Percentiles rank a stretch among this genome's conserved stretches.
Evolutionary conservation across 768 basidiomycete genomes (phyloP).

Genomic region (Suillus discolor): DNA sequence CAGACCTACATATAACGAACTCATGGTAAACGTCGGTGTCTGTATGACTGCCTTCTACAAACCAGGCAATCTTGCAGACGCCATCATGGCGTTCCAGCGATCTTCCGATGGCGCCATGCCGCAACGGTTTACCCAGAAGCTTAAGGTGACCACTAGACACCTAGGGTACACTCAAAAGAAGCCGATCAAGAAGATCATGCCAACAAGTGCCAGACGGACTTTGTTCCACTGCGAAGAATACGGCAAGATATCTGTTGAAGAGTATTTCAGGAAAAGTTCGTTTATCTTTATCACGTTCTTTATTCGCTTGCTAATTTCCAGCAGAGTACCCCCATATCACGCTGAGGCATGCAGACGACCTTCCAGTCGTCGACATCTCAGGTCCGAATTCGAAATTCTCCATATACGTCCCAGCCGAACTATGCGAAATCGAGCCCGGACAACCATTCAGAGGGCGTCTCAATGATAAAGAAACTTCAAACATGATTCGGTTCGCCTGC

Average conservation of each 20-base stretch:
- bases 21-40: conserved; percentile 57
- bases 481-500: conserved; percentile 73
- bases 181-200: conserved; percentile 41
- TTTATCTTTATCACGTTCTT: conserved; percentile 12
- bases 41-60: conserved; percentile 59
- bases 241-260: conserved; percentile 55
- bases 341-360: conserved; percentile 45
- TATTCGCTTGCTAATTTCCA: conserved; percentile 15
- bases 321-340: conserved; percentile 58
- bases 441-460: conserved; percentile 65
- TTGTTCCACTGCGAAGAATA: conserved; percentile 62
- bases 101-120: conserved; percentile 48
- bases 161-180: conserved; percentile 57
- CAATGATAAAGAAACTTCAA: conserved; percentile 55
- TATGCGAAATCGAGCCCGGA: conserved; percentile 65
- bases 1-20: conserved; percentile 47
- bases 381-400: conserved; percentile 32
- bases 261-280: conserved; percentile 67
- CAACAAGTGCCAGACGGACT: conserved; percentile 44
- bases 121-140: conserved; percentile 47
- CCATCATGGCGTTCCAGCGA: conserved; percentile 49
- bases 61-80: conserved; percentile 64
- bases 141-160: conserved; percentile 61
- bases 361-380: conserved; percentile 61
- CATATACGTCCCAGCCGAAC: conserved; percentile 62